A percentile compares a stretch with the other conserved stretches of the same genome.
Conservation (phyloP, 2,329 filamentous ascomycete genomes). For the Trichoderma semiorbis region DNA sequence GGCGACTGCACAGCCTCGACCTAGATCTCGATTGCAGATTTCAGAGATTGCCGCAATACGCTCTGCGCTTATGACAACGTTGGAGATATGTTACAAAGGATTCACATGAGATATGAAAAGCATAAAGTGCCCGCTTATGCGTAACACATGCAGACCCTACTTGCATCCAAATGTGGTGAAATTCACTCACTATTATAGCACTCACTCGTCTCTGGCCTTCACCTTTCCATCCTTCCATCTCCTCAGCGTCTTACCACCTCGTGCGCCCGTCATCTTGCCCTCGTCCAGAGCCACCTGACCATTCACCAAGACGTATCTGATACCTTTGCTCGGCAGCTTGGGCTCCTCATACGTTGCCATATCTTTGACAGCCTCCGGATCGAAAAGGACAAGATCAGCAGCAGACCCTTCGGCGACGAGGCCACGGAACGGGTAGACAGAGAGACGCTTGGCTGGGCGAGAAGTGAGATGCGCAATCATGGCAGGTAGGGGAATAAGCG, state of each 20-base stretch:
- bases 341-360: constrained; percentile 26
- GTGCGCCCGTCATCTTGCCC: constrained; percentile 22
- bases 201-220: constrained; percentile 10
- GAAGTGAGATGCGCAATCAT: constrained; percentile 26
- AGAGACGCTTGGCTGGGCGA: constrained; percentile 25
- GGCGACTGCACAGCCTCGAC: background rate
- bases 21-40: background rate
- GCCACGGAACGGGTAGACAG: constrained; percentile 24
- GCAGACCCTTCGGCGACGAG: constrained; percentile 24
- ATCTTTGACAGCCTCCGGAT: constrained; percentile 22
- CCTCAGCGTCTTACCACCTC: constrained; percentile 22
- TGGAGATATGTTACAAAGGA: background rate
- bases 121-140: background rate
- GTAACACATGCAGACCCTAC: background rate
- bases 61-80: background rate
- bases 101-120: background rate
- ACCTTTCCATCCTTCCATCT: constrained; percentile 22
- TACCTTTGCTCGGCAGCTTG: constrained; percentile 22
- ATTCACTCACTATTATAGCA: background rate
- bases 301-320: constrained; percentile 25
- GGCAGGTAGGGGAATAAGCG: constrained; percentile 22
- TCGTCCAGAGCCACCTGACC: constrained; percentile 24
- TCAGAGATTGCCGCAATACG: background rate
- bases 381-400: constrained; percentile 25
- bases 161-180: background rate